Conservation (phyloP, 495 filamentous ascomycete species). For the Penicillium antarcticum region DNA sequence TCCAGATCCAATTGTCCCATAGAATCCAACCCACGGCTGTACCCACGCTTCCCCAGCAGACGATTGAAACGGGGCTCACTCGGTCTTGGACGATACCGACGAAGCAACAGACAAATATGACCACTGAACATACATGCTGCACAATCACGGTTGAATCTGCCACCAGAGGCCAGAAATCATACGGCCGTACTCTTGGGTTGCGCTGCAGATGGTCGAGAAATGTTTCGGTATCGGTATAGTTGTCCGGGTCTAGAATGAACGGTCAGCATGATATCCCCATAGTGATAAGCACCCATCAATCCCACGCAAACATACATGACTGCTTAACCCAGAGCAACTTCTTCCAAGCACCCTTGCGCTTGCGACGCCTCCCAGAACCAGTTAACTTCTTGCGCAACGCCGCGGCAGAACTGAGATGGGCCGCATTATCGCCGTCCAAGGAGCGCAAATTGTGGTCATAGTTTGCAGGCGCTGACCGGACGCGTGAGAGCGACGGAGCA, state of each 20-base stretch:
- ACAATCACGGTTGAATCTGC: conserved; percentile 95
- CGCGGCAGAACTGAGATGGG: conserved; percentile 26
- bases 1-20: conserved; percentile 83
- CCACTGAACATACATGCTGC: conserved; percentile 91
- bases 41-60: conserved; percentile 74
- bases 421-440: conserved; percentile 28
- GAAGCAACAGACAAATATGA: conserved; percentile 92
- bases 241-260: conserved; percentile 76
- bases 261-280: conserved; percentile 2
- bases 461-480: conserved; percentile 42
- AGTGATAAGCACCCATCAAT: background rate
- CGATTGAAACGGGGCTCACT: conserved; percentile 81
- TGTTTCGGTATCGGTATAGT: conserved; percentile 94
- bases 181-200: conserved; percentile 89
- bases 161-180: conserved; percentile 97
- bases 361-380: conserved; percentile 55
- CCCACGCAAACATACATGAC: conserved; percentile 60
- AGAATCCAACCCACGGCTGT: conserved; percentile 87
- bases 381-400: conserved; percentile 48
- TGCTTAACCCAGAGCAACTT: conserved; percentile 98
- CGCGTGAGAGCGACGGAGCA: conserved; percentile 53
- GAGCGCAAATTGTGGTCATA: conserved; percentile 35
- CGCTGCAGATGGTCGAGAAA: conserved; percentile 95
- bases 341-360: conserved; percentile 74
- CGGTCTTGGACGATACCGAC: conserved; percentile 82